These are phyloP conservation scores for Darksidea phi DNA, from an alignment of 495 filamentous ascomycete species.

Conservation along the genomic window DNA sequence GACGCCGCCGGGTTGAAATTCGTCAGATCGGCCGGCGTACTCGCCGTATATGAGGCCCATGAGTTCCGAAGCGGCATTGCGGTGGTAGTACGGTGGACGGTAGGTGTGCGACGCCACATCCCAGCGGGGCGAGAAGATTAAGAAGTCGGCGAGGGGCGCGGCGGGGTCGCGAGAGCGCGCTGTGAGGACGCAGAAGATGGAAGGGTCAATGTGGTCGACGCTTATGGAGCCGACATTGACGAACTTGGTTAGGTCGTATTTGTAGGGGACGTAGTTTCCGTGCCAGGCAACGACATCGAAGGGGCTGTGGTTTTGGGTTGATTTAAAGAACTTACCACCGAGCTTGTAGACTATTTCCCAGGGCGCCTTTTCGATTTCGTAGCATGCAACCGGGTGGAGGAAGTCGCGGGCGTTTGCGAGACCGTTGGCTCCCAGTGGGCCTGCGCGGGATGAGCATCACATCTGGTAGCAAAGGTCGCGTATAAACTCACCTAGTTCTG, in stretches of 20 bases:
- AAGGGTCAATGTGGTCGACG: conserved; percentile 54
- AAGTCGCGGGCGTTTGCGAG: conserved; percentile 54
- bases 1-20: conserved; percentile 59
- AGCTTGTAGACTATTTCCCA: conserved; percentile 55
- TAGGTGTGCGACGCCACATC: conserved; percentile 51
- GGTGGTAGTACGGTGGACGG: conserved; percentile 53
- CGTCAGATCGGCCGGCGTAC: conserved; percentile 55
- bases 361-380: conserved; percentile 45
- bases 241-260: conserved; percentile 54
- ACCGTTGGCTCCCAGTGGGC: conserved; percentile 53
- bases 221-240: conserved; percentile 53
- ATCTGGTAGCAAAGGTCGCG: too few relatives aligned
- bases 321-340: conserved; percentile 52
- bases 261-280: conserved; percentile 49
- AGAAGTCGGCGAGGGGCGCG: conserved; percentile 51
- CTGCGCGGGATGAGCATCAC: neutral
- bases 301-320: conserved; percentile 51
- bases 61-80: conserved; percentile 52
- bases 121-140: conserved; percentile 54
- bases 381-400: conserved; percentile 47
- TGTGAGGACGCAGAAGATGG: conserved; percentile 54
- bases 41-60: conserved; percentile 57
- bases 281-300: conserved; percentile 58
- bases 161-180: conserved; percentile 48
- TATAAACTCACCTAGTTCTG: conserved; percentile 44